These are phyloP conservation scores for Hypoxylon sp. DNA, from an alignment of 2,329 filamentous ascomycete genomes.

Conservation along the genomic window DNA sequence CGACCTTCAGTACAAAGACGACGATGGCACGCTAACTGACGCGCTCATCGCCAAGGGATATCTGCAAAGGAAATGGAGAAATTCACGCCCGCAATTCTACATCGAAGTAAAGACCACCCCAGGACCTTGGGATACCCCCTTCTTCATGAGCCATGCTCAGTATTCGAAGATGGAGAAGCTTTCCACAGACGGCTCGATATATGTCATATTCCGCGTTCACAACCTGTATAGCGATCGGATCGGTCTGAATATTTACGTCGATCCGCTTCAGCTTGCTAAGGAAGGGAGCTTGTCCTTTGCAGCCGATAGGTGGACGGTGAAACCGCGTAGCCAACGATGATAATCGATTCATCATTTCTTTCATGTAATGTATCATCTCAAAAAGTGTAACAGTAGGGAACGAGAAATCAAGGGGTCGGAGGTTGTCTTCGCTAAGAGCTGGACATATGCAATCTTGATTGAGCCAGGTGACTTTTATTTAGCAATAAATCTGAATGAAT, in stretches of 20 bases:
- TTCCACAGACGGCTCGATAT: constrained; percentile 26
- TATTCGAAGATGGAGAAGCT: constrained; percentile 48
- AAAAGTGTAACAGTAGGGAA: background rate
- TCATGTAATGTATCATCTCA: background rate
- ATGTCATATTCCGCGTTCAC: constrained; percentile 46
- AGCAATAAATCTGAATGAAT: background rate
- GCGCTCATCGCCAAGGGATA: constrained; percentile 56
- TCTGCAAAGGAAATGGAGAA: constrained; percentile 50
- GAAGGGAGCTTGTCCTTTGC: constrained; percentile 30
- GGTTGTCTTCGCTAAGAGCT: background rate
- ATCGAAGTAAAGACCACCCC: constrained; percentile 68
- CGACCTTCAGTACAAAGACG: constrained; percentile 63
- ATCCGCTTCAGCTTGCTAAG: constrained; percentile 30
- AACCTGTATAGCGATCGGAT: constrained; percentile 36
- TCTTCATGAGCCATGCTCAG: constrained; percentile 64
- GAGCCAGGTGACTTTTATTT: background rate
- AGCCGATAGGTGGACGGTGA: constrained; percentile 37
- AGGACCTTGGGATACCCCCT: constrained; percentile 55
- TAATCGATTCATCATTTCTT: background rate
- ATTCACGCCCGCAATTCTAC: constrained; percentile 57
- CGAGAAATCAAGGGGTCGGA: background rate
- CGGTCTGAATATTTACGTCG: constrained; percentile 40
- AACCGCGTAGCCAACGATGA: background rate
- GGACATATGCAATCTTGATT: background rate
- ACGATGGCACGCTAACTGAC: constrained; percentile 53